Percentiles rank a stretch among this genome's conserved stretches.
Conservation (phyloP, 768 basidiomycete genomes). For the Trametes punicea region DNA sequence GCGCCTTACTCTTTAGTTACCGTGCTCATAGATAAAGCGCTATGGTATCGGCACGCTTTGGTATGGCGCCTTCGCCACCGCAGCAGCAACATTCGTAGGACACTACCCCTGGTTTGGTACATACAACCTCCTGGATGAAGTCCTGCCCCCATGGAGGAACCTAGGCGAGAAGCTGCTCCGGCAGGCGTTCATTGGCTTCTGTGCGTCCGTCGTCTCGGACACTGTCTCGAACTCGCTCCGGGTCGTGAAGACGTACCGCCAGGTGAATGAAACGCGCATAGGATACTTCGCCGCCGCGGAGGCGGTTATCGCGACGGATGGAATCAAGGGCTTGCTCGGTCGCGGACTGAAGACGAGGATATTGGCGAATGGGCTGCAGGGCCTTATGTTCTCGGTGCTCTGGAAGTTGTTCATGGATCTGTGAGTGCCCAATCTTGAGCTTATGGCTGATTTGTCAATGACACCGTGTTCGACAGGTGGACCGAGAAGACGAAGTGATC, state of each 20-base stretch:
- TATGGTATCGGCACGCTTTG: conserved; percentile 79
- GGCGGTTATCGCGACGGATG: conserved; percentile 73
- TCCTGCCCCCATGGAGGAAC: conserved; percentile 55
- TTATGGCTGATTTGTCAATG: not conserved
- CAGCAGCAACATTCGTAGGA: conserved; percentile 91
- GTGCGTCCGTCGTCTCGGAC: conserved; percentile 82
- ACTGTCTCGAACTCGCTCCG: conserved; percentile 84
- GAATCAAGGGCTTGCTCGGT: conserved; percentile 77
- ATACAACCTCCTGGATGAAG: conserved; percentile 74
- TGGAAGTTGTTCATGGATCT: conserved; percentile 91
- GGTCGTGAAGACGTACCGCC: conserved; percentile 94
- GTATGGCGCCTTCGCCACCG: conserved; percentile 91
- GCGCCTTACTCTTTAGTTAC: not conserved
- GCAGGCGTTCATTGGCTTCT: conserved; percentile 90
- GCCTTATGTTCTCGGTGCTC: conserved; percentile 84
- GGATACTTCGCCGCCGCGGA: conserved; percentile 76
- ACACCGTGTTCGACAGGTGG: conserved; percentile 9
- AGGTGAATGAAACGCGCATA: conserved; percentile 80
- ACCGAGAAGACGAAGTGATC: conserved; percentile 22
- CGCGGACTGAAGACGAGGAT: conserved; percentile 89
- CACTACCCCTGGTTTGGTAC: conserved; percentile 90
- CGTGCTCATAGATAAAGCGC: conserved; percentile 57
- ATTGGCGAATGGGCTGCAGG: conserved; percentile 87
- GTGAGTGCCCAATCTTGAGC: conserved; percentile 43
- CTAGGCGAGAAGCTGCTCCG: conserved; percentile 60